Conservation (phyloP, 768 basidiomycete genomes). For the Phallus indusiatus region DNA sequence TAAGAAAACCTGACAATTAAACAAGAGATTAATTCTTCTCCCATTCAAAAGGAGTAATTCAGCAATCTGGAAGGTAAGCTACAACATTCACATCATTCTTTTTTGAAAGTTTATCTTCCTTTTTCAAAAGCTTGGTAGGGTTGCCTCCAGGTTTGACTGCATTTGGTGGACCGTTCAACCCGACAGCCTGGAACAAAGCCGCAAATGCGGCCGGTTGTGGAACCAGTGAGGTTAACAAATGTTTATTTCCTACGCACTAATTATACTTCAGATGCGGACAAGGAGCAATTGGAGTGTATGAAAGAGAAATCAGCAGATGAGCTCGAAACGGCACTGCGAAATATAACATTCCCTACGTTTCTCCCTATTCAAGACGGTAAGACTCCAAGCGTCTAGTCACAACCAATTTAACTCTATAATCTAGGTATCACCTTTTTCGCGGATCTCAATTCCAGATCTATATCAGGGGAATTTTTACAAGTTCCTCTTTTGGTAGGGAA, state of each 20-base stretch:
- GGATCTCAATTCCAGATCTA: neutral
- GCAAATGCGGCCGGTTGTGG: neutral
- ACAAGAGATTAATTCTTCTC: too few species aligned
- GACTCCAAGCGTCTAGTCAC: neutral
- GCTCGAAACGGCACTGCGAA: neutral
- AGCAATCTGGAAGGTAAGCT: conserved; percentile 1
- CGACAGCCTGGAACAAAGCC: neutral
- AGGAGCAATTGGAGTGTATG: neutral
- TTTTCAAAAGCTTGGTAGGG: neutral
- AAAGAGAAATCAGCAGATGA: neutral
- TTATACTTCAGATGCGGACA: neutral
- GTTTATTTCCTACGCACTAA: too few species aligned
- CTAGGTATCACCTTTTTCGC: neutral
- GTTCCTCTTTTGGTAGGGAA: neutral
- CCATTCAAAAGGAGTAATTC: neutral
- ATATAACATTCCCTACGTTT: neutral
- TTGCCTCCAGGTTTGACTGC: neutral
- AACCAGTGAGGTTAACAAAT: neutral
- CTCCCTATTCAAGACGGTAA: neutral
- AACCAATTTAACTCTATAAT: neutral
- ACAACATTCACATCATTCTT: too few species aligned
- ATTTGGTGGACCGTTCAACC: neutral
- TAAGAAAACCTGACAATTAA: neutral
- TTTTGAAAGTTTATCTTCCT: neutral
- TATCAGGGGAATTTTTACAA: neutral